These are phyloP conservation scores for Dactylorhiza incarnata DNA, from an alignment of 106 monocot species.

Conservation along the genomic window DNA sequence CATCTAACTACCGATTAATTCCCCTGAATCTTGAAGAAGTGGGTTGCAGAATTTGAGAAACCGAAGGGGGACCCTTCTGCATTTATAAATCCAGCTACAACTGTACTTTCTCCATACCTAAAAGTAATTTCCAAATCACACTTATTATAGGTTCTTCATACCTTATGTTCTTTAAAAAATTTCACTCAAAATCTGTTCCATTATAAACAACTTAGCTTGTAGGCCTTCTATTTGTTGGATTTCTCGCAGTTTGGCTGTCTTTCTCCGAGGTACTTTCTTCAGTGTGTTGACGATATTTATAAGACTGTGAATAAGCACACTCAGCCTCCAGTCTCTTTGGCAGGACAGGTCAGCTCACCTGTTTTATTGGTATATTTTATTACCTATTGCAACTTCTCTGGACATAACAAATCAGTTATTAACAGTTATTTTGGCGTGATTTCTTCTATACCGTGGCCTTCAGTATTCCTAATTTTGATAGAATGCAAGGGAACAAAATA, in stretches of 20 bases:
- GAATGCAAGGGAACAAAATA: conserved; percentile 80
- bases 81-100: conserved; percentile 81
- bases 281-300: conserved; percentile 57
- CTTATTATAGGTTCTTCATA: background rate
- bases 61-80: conserved; percentile 92
- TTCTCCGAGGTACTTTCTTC: conserved; percentile 81
- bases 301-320: conserved; percentile 48
- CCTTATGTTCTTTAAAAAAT: background rate
- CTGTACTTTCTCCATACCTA: conserved; percentile 84
- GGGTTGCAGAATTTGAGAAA: conserved; percentile 91
- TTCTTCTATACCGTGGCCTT: conserved; percentile 86
- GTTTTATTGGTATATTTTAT: background rate
- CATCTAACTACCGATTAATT: background rate
- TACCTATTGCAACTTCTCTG: background rate
- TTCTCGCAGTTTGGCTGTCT: conserved; percentile 85
- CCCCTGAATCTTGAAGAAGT: conserved; percentile 29
- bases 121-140: conserved; percentile 42
- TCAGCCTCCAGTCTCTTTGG: conserved; percentile 74
- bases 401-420: background rate
- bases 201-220: background rate
- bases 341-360: conserved; percentile 55
- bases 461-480: conserved; percentile 86
- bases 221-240: background rate
- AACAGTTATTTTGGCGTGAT: conserved; percentile 84
- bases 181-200: background rate